phyloP scores from a whole-genome alignment of 202 grass and related monocot genomes.

The Brachypodium distachyon region DNA sequence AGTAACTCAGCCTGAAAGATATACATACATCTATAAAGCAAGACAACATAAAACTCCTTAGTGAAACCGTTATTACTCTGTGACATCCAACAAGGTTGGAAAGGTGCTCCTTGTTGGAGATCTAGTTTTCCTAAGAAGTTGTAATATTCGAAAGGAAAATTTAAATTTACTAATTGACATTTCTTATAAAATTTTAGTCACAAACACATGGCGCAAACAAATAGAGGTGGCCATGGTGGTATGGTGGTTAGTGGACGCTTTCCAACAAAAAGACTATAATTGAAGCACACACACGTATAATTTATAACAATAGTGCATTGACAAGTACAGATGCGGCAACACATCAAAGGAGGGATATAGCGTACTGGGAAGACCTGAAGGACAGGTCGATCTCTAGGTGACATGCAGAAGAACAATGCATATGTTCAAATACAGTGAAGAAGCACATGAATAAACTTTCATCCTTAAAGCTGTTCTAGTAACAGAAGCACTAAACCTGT shows the following conservation, averaged over 20 bases:
- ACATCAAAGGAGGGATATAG: not conserved
- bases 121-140: not conserved
- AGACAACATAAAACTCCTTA: not conserved
- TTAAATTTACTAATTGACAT: not conserved
- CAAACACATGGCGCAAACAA: not conserved
- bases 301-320: not conserved
- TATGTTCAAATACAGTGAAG: not conserved
- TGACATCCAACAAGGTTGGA: not conserved
- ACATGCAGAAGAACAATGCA: not conserved
- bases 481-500: not conserved
- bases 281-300: not conserved
- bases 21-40: not conserved
- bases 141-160: not conserved
- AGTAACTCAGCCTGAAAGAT: conserved; percentile 59
- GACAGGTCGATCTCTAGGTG: not conserved
- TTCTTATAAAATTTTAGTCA: no score
- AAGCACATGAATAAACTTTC: not conserved
- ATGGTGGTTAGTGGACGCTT: not conserved
- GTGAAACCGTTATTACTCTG: not conserved
- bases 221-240: not conserved
- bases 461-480: not conserved
- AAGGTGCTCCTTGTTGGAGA: not conserved
- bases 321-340: not conserved
- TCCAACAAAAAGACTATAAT: not conserved
- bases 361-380: not conserved